A percentile compares a stretch with the other conserved stretches of the same genome.
Evolutionary conservation across 306 rosid species (phyloP).

Genomic region (Astragalus membranaceus): DNA sequence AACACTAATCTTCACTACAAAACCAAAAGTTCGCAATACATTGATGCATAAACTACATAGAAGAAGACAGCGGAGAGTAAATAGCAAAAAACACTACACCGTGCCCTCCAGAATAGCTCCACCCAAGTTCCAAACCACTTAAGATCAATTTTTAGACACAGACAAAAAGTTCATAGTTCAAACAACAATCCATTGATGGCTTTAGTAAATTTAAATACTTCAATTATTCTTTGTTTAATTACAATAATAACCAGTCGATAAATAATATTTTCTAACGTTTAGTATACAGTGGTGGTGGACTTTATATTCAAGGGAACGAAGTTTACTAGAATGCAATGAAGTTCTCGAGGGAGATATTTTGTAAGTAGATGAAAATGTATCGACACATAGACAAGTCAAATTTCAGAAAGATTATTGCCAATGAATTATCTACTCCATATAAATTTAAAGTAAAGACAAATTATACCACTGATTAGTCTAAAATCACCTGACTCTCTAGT

Average conservation of each 20-base stretch:
- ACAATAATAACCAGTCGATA: background rate
- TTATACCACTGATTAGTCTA: background rate
- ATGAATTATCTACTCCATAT: background rate
- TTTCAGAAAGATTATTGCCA: no score
- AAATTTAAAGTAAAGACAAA: background rate
- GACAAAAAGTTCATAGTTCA: background rate
- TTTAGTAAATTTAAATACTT: background rate
- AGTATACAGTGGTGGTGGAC: background rate
- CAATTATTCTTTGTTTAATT: background rate
- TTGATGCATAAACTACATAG: background rate
- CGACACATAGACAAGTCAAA: no score
- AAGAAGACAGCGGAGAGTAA: background rate
- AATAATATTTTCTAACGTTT: background rate
- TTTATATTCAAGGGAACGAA: background rate
- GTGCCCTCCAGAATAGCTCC: slow-evolving; percentile 5
- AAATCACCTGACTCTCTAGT: background rate
- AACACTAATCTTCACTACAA: background rate
- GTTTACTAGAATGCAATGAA: background rate
- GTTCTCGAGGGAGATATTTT: no score
- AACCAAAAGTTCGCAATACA: background rate
- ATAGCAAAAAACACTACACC: background rate
- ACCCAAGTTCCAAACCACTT: background rate
- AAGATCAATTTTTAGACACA: background rate
- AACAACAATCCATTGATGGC: background rate
- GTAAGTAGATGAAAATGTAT: no score